These are phyloP conservation scores for Wolfiporia cocos DNA, from an alignment of 1,284 basidiomycete species.

Conservation along the genomic window DNA sequence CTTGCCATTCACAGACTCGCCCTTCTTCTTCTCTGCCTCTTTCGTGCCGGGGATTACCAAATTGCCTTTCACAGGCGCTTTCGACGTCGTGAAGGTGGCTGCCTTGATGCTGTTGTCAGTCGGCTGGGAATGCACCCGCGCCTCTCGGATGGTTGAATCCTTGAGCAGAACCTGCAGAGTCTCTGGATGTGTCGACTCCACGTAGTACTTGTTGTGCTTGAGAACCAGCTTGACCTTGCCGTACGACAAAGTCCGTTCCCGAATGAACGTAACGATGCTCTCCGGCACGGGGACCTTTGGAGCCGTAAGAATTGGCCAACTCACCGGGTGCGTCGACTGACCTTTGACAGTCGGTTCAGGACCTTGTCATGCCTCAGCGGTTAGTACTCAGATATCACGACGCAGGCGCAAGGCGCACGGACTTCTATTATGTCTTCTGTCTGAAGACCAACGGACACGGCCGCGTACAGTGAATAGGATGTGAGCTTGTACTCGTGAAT, in stretches of 20 bases:
- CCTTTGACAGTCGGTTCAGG: slow-evolving; percentile 83
- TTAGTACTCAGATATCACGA: slow-evolving; percentile 16
- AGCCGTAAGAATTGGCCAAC: slow-evolving; percentile 1
- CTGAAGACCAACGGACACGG: slow-evolving; percentile 96
- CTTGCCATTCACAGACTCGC: slow-evolving; percentile 37
- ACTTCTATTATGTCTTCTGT: slow-evolving; percentile 99
- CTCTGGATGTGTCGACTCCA: slow-evolving; percentile 91
- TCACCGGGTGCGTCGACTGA: slow-evolving; percentile 24
- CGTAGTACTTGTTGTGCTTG: slow-evolving; percentile 94
- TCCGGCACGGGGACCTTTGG: slow-evolving; percentile 85
- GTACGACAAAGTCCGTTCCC: slow-evolving; percentile 88
- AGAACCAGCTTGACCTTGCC: slow-evolving; percentile 96
- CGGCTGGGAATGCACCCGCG: slow-evolving; percentile 62
- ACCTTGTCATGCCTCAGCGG: slow-evolving; percentile 41
- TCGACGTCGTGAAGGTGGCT: slow-evolving; percentile 78
- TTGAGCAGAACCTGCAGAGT: slow-evolving; percentile 83
- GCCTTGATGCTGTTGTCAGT: slow-evolving; percentile 67
- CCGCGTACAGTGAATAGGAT: slow-evolving; percentile 96
- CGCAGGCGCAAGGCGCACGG: slow-evolving; percentile 29
- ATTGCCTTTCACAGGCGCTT: slow-evolving; percentile 75
- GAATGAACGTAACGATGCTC: slow-evolving; percentile 78
- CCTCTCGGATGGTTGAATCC: slow-evolving; percentile 79
- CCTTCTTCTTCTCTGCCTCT: slow-evolving; percentile 61
- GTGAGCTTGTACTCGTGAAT: slow-evolving; percentile 99
- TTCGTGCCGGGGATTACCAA: slow-evolving; percentile 84